These are phyloP conservation scores for Suhomyces kunorum DNA, from an alignment of 1,139 yeast species.

Conservation along the genomic window DNA sequence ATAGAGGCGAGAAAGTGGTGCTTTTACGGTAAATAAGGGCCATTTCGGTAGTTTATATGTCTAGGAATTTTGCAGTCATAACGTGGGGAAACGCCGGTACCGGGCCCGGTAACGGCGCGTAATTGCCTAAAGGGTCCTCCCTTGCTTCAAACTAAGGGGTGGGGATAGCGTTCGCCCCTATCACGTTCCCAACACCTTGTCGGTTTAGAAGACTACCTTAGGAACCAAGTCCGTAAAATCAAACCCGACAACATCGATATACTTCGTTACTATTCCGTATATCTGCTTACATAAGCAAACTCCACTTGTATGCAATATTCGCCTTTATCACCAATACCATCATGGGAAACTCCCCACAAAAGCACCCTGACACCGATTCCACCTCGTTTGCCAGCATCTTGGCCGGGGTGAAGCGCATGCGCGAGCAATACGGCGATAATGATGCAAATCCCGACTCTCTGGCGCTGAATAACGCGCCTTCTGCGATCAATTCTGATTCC, in stretches of 20 bases:
- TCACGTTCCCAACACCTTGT: too few relatives aligned
- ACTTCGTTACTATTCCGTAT: too few relatives aligned
- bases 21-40: too few relatives aligned
- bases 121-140: not conserved
- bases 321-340: not conserved
- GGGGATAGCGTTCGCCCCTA: too few relatives aligned
- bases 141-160: not conserved
- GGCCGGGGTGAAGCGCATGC: conserved; percentile 59
- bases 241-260: not conserved
- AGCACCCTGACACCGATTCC: conserved; percentile 33
- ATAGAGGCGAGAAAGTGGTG: not conserved
- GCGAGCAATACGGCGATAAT: conserved; percentile 31
- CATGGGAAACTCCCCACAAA: not conserved
- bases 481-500: not conserved
- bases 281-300: conserved; percentile 1
- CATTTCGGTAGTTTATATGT: not conserved
- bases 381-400: conserved; percentile 65
- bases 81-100: conserved; percentile 13
- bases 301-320: too few relatives aligned
- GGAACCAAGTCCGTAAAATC: too few relatives aligned
- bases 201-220: too few relatives aligned
- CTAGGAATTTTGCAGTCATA: conserved; percentile 7
- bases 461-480: not conserved
- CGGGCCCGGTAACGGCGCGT: conserved; percentile 7
- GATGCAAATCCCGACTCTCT: not conserved